Base-by-base conservation (phyloP, 306 rosid genomes). In the Quercus suber region DNA sequence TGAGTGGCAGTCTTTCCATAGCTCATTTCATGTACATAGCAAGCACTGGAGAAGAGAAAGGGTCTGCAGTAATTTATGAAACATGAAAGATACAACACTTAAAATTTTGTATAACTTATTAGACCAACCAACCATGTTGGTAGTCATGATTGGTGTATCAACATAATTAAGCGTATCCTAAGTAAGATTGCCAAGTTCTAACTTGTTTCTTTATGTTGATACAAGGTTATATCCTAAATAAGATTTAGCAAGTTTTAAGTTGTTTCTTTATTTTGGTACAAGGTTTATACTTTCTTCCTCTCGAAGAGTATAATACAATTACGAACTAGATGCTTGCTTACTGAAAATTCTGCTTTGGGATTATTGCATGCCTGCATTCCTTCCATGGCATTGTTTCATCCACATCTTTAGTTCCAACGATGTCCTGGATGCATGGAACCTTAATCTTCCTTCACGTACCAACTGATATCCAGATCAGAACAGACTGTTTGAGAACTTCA, bases 351-450 rank as follows among this genome's bases (percentile, higher is more conserved):
- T 7, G 10, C 15, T 33, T 18, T 67, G 25, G 25, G 52, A 28
- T 17, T 33, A 14, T 17, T 61, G 79, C 19, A 70, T 61, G 17
- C 20, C 53, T 28, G 57, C 55, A 41, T 37, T 28, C 5, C 19
- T 37, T 73, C 71, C 31, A 23, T 68, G 72, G 27, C 79, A 5
- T 71, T 71, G 56, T 30, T 64, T 35, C 63, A 71, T 75, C 78
- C 55, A 71, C 52, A 56, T 72, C 76, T 68, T 63, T 51, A 69
- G 21, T 69, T 73, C 56, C 74, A 49, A 73, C 73, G 2, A 30
- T 20, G 63, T 72, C 77, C 69, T 67, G 77, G 76, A 63, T 61
- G 43, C 55, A 41, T 55, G 52, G 41, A 35, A 73, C 58, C 87
- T 37, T 41, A 59, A 72, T 45, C 25, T 14, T 45, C 73, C 19